Conservation (phyloP, 1,139 yeast species). For the Geotrichum fermentans region DNA sequence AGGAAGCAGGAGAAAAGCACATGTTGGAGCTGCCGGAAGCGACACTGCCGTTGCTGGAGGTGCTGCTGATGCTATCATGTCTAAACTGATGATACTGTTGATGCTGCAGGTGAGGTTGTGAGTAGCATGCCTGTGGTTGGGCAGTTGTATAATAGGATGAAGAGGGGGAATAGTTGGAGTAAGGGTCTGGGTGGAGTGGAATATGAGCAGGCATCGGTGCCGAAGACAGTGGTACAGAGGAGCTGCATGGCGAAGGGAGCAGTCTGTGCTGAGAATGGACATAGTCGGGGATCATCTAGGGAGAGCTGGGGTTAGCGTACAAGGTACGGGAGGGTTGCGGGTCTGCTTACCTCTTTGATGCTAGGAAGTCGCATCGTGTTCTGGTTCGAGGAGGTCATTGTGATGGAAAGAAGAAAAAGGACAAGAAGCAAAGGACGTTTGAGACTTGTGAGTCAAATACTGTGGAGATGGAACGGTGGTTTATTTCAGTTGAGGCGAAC, state of each 20-base stretch:
- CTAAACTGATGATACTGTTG: background rate
- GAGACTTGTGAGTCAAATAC: too few species aligned
- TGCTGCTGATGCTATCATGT: background rate
- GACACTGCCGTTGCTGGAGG: background rate
- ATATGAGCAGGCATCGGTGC: background rate
- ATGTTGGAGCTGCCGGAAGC: too few species aligned
- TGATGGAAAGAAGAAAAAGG: too few species aligned
- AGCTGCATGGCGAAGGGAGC: background rate
- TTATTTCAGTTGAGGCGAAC: too few species aligned
- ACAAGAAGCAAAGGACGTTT: too few species aligned
- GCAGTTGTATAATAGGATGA: background rate
- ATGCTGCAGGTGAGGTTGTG: background rate
- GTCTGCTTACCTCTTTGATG: constrained; percentile 5
- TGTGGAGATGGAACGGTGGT: too few species aligned
- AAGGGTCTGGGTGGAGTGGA: constrained; percentile 6
- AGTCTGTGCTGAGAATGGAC: background rate
- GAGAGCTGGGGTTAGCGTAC: background rate
- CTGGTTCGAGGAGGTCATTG: background rate
- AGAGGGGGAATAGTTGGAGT: too few species aligned
- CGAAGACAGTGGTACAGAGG: background rate
- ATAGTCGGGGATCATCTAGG: constrained; percentile 7
- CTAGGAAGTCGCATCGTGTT: constrained; percentile 4
- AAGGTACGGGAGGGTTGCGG: background rate
- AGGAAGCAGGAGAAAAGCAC: too few species aligned
- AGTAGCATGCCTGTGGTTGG: too few species aligned